Base-by-base conservation (phyloP, 805 yeast species). In the Metschnikowia gelsemii region DNA sequence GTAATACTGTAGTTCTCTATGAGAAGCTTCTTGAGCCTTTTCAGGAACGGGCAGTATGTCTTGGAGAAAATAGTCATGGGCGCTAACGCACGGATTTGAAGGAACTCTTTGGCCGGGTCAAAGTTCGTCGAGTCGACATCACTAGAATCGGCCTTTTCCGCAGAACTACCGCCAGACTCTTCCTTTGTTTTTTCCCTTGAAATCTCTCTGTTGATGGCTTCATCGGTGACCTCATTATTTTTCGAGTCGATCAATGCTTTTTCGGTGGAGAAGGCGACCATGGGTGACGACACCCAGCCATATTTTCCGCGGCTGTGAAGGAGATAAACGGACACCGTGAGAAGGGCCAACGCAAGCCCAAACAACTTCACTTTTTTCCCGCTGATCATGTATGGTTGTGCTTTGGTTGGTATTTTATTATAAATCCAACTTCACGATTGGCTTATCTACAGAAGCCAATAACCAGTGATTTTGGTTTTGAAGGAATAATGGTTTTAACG, bases 41-140 rank as follows among this genome's bases (percentile, higher is more conserved):
- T 76, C 16, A 95, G 85, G 62, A 71, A 87, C 22, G 96, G 97
- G 66, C 96, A 86, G 56, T 68, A 62, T 2, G 71, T 52, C 46
- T 70, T 70, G 41, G 70, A 82, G 52, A 80, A 79, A 4, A 86
- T 64, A 13, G 80, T 76, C 56, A 85, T 76, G 13, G 95, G 93
- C 1, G 87, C 70, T 32, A 79, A 49, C 6, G 73, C 51, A 39
- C 89, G 57, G 24, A 86, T 84, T 38, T 71, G 73, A 30, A 73
- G 62, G 46, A 80, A 78, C 40, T 61, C 74, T 35, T 61, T 55
- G 12, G 59, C 66, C 2, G 72, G 65, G 51, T 68, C 72, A 40
- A 59, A 68, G 19, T 40, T 45, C 26, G 35, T 25, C 7, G 27
- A 27, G n/a, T 44, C 36, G 25, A 22, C 34, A 20, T 36, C 44